A percentile compares a stretch with the other conserved stretches of the same genome.
These are phyloP conservation scores for Ampelocalamus luodianensis DNA, from an alignment of 176 grass and related monocot genomes.

Conservation along the genomic window DNA sequence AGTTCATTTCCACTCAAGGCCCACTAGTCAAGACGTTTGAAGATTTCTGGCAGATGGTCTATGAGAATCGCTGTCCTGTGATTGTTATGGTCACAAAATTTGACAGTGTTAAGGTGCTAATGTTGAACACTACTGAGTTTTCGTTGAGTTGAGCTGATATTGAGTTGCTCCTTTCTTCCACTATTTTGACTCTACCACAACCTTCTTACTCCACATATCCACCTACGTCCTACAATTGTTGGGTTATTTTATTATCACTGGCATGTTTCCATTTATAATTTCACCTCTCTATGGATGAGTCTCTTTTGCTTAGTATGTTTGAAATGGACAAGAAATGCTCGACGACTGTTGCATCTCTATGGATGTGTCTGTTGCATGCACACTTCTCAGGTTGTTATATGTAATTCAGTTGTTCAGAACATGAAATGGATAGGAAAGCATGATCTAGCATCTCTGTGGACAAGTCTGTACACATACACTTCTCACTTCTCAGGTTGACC, in stretches of 20 bases:
- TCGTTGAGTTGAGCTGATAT: constrained; percentile 19
- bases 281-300: constrained; percentile 10
- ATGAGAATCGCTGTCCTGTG: constrained; percentile 71
- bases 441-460: background rate
- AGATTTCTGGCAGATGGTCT: constrained; percentile 98
- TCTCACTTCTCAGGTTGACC: background rate
- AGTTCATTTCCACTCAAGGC: constrained; percentile 93
- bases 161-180: background rate
- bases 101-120: constrained; percentile 68
- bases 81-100: constrained; percentile 92
- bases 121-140: constrained; percentile 21
- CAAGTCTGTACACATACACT: background rate
- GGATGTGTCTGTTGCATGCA: constrained; percentile 19
- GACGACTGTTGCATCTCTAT: constrained; percentile 10
- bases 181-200: constrained; percentile 5
- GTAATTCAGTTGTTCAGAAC: constrained; percentile 22
- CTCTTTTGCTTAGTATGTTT: constrained; percentile 17
- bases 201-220: constrained; percentile 5
- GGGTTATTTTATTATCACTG: constrained; percentile 14
- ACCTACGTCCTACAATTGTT: background rate
- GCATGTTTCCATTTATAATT: constrained; percentile 19
- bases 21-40: constrained; percentile 70
- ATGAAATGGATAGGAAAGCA: constrained; percentile 2
- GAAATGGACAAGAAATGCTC: constrained; percentile 16
- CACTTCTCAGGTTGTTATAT: constrained; percentile 8